Conservation (phyloP, 1,284 basidiomycete genomes). For the Boletellus deceptivus region DNA sequence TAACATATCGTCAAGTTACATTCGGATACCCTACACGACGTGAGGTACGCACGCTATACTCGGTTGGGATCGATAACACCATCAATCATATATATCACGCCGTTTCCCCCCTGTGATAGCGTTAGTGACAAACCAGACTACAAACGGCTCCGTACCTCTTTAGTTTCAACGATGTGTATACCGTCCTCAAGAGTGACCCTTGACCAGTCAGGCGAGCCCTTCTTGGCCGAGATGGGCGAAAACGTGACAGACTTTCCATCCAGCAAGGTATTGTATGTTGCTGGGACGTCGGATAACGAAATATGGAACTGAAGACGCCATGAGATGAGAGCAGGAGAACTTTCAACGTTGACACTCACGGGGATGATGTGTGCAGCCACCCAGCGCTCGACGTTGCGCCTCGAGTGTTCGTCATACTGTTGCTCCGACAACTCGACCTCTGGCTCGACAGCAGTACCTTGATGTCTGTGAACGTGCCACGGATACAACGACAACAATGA, state of each 20-base stretch:
- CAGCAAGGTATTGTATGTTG: conserved; percentile 49
- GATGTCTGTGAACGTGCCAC: conserved; percentile 43
- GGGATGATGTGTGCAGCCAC: conserved; percentile 72
- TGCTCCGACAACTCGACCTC: conserved; percentile 56
- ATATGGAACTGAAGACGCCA: conserved; percentile 31
- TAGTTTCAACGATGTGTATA: conserved; percentile 52
- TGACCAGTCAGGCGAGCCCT: conserved; percentile 51
- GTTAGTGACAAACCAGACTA: conserved; percentile 4
- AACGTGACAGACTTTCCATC: conserved; percentile 55
- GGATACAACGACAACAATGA: neutral
- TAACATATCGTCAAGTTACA: too few species aligned
- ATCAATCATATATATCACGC: conserved; percentile 70
- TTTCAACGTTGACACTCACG: conserved; percentile 38
- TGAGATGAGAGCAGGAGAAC: neutral
- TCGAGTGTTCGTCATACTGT: conserved; percentile 57
- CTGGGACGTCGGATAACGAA: conserved; percentile 25
- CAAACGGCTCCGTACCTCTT: conserved; percentile 21
- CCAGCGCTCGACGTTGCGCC: conserved; percentile 67
- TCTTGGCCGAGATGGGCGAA: conserved; percentile 36
- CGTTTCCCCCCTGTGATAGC: conserved; percentile 57
- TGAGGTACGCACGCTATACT: neutral
- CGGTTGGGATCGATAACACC: conserved; percentile 45
- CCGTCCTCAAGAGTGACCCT: conserved; percentile 53
- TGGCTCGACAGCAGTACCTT: conserved; percentile 47
- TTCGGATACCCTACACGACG: neutral